A percentile compares a stretch with the other conserved stretches of the same genome.
Evolutionary conservation across 208 protist species (phyloP).

Genomic region (Endotrypanum monterogeii): DNA sequence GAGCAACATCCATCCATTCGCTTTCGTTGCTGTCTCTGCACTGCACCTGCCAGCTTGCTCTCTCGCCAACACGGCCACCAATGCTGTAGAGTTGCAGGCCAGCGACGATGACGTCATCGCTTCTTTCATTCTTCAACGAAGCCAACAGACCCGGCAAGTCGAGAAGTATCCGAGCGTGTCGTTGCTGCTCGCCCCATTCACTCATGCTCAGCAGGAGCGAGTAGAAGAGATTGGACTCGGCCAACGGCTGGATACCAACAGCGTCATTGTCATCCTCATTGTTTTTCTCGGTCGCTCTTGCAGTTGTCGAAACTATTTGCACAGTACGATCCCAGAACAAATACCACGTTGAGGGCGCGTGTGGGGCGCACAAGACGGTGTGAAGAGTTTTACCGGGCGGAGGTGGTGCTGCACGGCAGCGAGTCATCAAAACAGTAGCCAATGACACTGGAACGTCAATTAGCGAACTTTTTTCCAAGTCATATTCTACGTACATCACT

Average conservation of each 20-base stretch:
- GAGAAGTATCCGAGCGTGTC: conserved; percentile 22
- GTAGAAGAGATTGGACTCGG: conserved; percentile 23
- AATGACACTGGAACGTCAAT: conserved; percentile 4
- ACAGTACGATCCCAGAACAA: conserved; percentile 24
- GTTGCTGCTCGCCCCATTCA: conserved; percentile 24
- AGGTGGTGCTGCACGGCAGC: conserved; percentile 8
- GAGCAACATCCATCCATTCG: conserved; percentile 23
- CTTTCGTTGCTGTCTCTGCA: conserved; percentile 18
- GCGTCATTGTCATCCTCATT: not conserved
- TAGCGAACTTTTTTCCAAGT: conserved; percentile 4
- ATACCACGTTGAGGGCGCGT: conserved; percentile 14
- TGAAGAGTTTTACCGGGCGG: conserved; percentile 5
- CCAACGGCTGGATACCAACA: not conserved
- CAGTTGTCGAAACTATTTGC: not conserved
- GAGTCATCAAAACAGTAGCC: not conserved
- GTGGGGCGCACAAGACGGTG: conserved; percentile 18
- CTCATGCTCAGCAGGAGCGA: conserved; percentile 17
- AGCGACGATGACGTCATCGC: conserved; percentile 11
- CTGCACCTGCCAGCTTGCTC: conserved; percentile 27
- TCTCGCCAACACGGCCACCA: conserved; percentile 9
- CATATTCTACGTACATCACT: conserved; percentile 26
- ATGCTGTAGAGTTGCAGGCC: conserved; percentile 31
- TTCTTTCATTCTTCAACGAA: not conserved
- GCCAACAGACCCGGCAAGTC: conserved; percentile 16
- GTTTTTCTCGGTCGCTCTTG: not conserved